phyloP scores from a whole-genome alignment of 192 early-diverging fungal species.

The Entomortierella parvispora region DNA sequence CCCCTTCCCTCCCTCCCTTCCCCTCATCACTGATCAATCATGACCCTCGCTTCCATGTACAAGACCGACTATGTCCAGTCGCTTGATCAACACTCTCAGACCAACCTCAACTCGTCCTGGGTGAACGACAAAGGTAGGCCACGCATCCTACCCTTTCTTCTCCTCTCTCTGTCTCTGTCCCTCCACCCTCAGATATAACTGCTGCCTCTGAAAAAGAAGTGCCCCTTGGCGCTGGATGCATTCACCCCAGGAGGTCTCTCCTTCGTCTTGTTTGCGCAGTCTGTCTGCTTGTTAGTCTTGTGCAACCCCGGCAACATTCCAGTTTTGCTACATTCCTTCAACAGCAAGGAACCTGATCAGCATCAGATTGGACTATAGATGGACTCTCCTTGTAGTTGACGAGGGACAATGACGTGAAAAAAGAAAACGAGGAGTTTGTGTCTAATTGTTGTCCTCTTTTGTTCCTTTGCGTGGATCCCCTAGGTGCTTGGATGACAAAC shows the following conservation, averaged over 20 bases:
- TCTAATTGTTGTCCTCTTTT: constrained; percentile 18
- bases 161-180: too few species aligned
- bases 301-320: too few species aligned
- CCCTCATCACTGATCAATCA: constrained; percentile 1
- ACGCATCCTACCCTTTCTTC: too few species aligned
- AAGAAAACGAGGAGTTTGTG: background rate
- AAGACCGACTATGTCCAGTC: constrained; percentile 54
- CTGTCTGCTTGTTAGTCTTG: too few species aligned
- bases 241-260: too few species aligned
- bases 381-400: too few species aligned
- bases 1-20: background rate
- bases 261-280: too few species aligned
- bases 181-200: too few species aligned
- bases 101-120: constrained; percentile 72
- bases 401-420: background rate
- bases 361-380: background rate
- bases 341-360: background rate
- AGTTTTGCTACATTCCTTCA: constrained; percentile 1
- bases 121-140: constrained; percentile 66
- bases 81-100: constrained; percentile 66
- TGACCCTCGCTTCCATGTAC: constrained; percentile 50
- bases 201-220: too few species aligned
- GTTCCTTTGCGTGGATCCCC: constrained; percentile 1
- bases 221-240: too few species aligned
- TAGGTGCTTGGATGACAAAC: constrained; percentile 94